Evolutionary conservation across 169 alveolate species (phyloP), one percentile per base, ranked within the genome.

Genomic region (Cryptosporidium viatorum): DNA sequence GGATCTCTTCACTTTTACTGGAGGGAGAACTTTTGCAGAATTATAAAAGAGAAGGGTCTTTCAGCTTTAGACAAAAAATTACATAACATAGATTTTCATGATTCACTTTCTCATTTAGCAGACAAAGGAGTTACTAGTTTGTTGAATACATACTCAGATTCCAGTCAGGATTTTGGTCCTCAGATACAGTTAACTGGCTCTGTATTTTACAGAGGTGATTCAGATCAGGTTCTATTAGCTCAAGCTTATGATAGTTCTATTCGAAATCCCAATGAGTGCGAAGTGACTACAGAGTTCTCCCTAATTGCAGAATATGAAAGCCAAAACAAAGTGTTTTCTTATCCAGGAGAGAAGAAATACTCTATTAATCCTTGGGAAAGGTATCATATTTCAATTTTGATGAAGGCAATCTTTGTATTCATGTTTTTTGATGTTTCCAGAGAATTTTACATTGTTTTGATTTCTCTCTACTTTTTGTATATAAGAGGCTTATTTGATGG

Each of bases 281-380:
- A 80, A 59, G 35, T 62, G 5, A 59, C 89, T 2, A 62, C 89
- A 3, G 89, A 80, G 68, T 80, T 80, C 51, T 21, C 89, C n/a
- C 45, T 80, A 33, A 43, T 80, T 39, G 89, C 70, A 7, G 75
- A 41, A 14, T 80, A 80, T 62, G 89, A 80, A 14, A 45, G 51
- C 23, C 55, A 21, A 29, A 67, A 62, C 12, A 80, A 80, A 52
- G 23, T 2, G 16, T 80, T 80, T 65, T 59, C 75, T 21, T 80
- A 80, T 65, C 75, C 62, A 58, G 70, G 55, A 12, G 89, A 80
- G 55, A 80, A 65, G 68, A 80, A 48, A 45, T 80, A 62, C 35
- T 62, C 89, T 18, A 80, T 62, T 21, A 80, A 80, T 65, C 80
- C 80, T 14, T 80, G 89, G 89, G 89, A 80, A 65, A 80, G 89